phyloP scores from a whole-genome alignment of 1,284 basidiomycete genomes.

The Testicularia cyperi region DNA sequence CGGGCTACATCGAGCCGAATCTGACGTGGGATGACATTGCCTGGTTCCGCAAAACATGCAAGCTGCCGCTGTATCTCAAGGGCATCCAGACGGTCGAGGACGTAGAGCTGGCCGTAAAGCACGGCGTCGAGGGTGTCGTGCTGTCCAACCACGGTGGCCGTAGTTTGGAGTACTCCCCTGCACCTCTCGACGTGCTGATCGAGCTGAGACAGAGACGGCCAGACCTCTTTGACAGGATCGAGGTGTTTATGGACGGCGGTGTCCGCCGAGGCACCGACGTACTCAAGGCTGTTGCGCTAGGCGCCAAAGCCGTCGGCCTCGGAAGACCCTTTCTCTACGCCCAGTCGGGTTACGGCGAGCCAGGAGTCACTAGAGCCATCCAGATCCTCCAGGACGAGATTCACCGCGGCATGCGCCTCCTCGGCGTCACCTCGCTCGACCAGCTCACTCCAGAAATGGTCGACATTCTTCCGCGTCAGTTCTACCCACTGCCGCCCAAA shows the following conservation, averaged over 20 bases:
- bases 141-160: constrained; percentile 63
- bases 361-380: constrained; percentile 74
- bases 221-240: constrained; percentile 65
- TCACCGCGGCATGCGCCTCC: constrained; percentile 72
- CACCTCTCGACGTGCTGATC: constrained; percentile 62
- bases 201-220: constrained; percentile 68
- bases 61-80: constrained; percentile 80
- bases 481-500: constrained; percentile 16
- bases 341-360: constrained; percentile 82
- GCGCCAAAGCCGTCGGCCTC: constrained; percentile 80
- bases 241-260: constrained; percentile 89
- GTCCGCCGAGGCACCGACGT: constrained; percentile 73
- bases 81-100: constrained; percentile 69
- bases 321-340: constrained; percentile 88
- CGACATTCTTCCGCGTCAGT: constrained; percentile 45
- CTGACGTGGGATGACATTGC: constrained; percentile 66
- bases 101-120: constrained; percentile 68
- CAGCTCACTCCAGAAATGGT: constrained; percentile 81
- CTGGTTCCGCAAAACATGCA: constrained; percentile 75
- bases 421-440: constrained; percentile 72
- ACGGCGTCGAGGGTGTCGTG: constrained; percentile 63
- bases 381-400: constrained; percentile 79
- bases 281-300: constrained; percentile 81
- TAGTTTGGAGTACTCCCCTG: constrained; percentile 52
- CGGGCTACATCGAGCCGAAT: constrained; percentile 64